Evolutionary conservation across 495 filamentous ascomycete genomes (phyloP), one percentile per base, ranked within the genome.

Genomic region (Xylaria longipes): DNA sequence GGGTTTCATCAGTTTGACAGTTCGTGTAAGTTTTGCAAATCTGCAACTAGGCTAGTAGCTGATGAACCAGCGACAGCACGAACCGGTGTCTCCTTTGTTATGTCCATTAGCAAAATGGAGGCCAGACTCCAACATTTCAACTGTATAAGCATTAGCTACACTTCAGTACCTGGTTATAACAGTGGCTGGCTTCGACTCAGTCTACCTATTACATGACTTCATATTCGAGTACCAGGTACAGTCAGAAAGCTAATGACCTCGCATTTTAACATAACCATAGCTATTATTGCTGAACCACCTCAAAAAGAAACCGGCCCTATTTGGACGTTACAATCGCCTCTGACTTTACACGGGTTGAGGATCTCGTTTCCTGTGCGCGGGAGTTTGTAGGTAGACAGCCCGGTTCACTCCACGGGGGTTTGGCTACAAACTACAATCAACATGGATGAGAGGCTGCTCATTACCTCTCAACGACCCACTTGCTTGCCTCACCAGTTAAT

Each of bases 11-110:
- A 41, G 58, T 64, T 64, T 64, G 33, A 45, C 25, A 25, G 58
- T 60, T 45, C 46, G 45, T 45, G 45, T 43, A 56, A 64, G 58
- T 56, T 11, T 56, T 54, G 33, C 35, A 22, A 64, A 50, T 22
- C 60, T 70, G 35, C 68, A 64, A 35, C 60, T 43, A 70, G 58
- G 57, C 58, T 70, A 70, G 58, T 33, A 43, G 35, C 68, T 70
- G 56, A 63, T 56, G 14, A 58, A 31, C 46, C n/a, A 64, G 35
- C 35, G 14, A 45, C 15, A 50, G 46, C 68, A 64, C 56, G 46
- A 56, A 69, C 33, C 35, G 11, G 48, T 54, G 57, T 56, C 22
- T 45, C n/a, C n/a, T 25, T 25, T 33, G 4, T 48, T 9, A 50
- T 63, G 11, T 63, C 56, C 57, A 2, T 27, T 33, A 33, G 35